Base-by-base conservation (phyloP, 75 land plant species). In the Chamaecyparis obtusa region DNA sequence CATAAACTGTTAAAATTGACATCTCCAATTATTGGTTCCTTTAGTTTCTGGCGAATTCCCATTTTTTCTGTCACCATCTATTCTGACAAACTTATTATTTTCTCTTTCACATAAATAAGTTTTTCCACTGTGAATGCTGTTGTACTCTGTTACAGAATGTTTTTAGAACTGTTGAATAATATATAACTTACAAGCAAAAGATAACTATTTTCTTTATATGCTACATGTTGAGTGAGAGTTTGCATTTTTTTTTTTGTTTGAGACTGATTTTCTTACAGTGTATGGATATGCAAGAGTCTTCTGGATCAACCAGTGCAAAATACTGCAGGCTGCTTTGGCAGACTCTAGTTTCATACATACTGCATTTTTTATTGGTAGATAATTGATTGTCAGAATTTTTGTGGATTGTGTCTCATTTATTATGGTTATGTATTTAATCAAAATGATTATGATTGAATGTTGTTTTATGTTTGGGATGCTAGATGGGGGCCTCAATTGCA, bases 401-500 rank as follows among this genome's bases (percentile, higher is more conserved):
- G n/a, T 27, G 24, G 69, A 64, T 64, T 24, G 8, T 64, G 24
- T 64, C 27, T 64, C 69, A 27, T 64, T 64, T 64, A 24, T 21
- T 21, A 57, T 19, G 64, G 64, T 57, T 57, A 57, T 57, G 5
- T 19, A 57, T 57, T 57, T 57, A 57, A 57, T 57, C 27, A 6
- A 7, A 64, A 64, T 56, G 35, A 35, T 54, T 56, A 44, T 35
- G 43, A 27, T 80, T 86, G 48, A 30, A 39, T 79, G 57, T 86
- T 72, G 8, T 88, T 32, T 88, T 86, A 24, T 75, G 83, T 76
- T 44, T 39, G 37, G 19, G 36, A 67, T 21, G 60, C 86, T 77
- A 97, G 99, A 67, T 97, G 99, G 99, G 99, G 99, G 21, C 94
- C 97, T 14, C 95, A 92, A 88, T 90, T 97, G 83, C 96, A 97